A percentile compares a stretch with the other conserved stretches of the same genome.
Evolutionary conservation across 202 grass and related monocot genomes (phyloP).

Genomic region (Alloteropsis angusta): DNA sequence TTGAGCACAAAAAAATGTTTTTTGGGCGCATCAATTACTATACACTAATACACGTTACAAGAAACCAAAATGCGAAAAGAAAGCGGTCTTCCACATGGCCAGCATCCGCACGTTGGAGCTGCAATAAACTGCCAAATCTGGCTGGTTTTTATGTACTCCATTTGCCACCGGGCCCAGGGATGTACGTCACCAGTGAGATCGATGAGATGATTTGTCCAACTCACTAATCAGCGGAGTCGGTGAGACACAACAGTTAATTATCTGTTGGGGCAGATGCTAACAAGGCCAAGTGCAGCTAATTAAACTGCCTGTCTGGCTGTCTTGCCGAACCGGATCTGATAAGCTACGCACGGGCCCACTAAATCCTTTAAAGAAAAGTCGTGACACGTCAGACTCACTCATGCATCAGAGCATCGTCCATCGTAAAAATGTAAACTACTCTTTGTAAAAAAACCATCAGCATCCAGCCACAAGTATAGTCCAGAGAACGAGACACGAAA

Average conservation of each 20-base stretch:
- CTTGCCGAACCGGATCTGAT: not conserved
- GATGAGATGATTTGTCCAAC: not conserved
- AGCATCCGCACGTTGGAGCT: not conserved
- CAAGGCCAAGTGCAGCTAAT: not conserved
- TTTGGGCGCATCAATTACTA: not conserved
- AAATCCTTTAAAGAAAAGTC: not conserved
- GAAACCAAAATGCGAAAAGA: not conserved
- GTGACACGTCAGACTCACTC: constrained; percentile 2
- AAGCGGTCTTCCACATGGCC: not conserved
- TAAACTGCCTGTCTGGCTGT: not conserved
- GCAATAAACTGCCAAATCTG: constrained; percentile 16
- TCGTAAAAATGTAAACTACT: not conserved
- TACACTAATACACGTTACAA: not conserved
- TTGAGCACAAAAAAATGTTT: not conserved
- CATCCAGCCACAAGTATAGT: not conserved
- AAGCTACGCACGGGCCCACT: not conserved
- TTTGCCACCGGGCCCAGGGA: not conserved
- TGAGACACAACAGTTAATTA: not conserved
- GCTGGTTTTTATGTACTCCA: not conserved
- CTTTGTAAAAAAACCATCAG: not conserved
- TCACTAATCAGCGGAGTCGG: not conserved
- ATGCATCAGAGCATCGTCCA: not conserved
- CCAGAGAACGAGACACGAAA: not conserved
- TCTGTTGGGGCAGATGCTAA: not conserved
- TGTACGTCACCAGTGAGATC: not conserved